Evolutionary conservation across 192 early-diverging fungal genomes (phyloP).

Genomic region (Coemansia sp.): DNA sequence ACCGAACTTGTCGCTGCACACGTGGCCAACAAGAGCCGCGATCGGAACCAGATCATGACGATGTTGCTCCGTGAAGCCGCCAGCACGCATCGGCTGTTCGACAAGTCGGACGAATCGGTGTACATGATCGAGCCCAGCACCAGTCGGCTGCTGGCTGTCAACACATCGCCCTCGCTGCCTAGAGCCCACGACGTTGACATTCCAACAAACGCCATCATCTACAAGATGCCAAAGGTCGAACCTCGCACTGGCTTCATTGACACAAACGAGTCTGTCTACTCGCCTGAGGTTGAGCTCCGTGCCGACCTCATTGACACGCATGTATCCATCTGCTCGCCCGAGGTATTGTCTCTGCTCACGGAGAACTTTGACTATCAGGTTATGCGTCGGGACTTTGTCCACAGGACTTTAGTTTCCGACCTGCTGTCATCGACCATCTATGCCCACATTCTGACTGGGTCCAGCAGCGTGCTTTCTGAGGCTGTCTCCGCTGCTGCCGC

Average conservation of each 20-base stretch:
- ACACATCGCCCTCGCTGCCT: conserved; percentile 55
- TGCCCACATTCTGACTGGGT: conserved; percentile 64
- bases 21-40: conserved; percentile 62
- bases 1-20: conserved; percentile 77
- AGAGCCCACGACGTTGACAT: conserved; percentile 44
- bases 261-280: conserved; percentile 71
- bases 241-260: conserved; percentile 89
- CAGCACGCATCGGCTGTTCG: conserved; percentile 60
- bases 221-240: conserved; percentile 40
- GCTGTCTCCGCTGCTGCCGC: neutral
- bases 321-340: conserved; percentile 90
- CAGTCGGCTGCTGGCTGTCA: conserved; percentile 80
- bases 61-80: conserved; percentile 83
- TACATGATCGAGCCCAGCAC: conserved; percentile 80
- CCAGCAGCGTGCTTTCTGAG: conserved; percentile 26
- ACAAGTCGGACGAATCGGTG: conserved; percentile 63
- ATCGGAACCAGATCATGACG: conserved; percentile 92
- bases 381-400: conserved; percentile 85
- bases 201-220: conserved; percentile 15
- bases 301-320: conserved; percentile 92
- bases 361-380: conserved; percentile 99
- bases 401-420: conserved; percentile 86
- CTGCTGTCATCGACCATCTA: conserved; percentile 85
- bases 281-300: conserved; percentile 71
- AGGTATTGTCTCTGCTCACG: conserved; percentile 87